Evolutionary conservation across 805 yeast species (phyloP).

Genomic region (Wickerhamiella nectarea): DNA sequence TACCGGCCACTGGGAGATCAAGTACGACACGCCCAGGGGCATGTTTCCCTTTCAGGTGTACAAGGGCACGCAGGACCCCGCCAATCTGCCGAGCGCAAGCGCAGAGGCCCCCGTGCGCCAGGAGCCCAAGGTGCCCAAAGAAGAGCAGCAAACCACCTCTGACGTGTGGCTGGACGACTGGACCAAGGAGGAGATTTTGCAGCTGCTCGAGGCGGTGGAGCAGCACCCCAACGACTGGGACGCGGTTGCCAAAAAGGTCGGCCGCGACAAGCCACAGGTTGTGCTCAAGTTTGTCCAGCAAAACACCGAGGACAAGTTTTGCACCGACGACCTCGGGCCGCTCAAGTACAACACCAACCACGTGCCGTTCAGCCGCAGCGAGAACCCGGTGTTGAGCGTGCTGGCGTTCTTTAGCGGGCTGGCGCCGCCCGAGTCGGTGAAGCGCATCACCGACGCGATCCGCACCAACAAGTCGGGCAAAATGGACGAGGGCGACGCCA

Average conservation of each 20-base stretch:
- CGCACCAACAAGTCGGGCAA: slow-evolving; percentile 28
- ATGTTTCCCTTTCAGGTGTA: slow-evolving; percentile 81
- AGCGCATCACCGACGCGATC: slow-evolving; percentile 48
- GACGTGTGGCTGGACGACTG: slow-evolving; percentile 32
- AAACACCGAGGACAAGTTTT: slow-evolving; percentile 60
- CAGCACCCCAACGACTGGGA: slow-evolving; percentile 66
- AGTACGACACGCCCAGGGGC: slow-evolving; percentile 82
- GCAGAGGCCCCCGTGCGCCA: background rate
- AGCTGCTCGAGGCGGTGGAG: slow-evolving; percentile 48
- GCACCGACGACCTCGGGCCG: slow-evolving; percentile 51
- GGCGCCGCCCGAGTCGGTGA: slow-evolving; percentile 76
- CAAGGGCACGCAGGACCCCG: slow-evolving; percentile 44
- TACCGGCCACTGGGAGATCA: slow-evolving; percentile 63
- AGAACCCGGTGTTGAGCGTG: slow-evolving; percentile 91
- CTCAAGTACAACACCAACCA: slow-evolving; percentile 62
- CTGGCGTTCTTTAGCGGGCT: slow-evolving; percentile 72
- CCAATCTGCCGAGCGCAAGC: slow-evolving; percentile 12
- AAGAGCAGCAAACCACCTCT: slow-evolving; percentile 12
- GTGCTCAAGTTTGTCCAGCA: slow-evolving; percentile 63
- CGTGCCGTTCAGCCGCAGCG: slow-evolving; percentile 70
- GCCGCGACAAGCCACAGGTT: slow-evolving; percentile 55
- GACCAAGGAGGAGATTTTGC: slow-evolving; percentile 50
- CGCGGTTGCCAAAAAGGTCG: slow-evolving; percentile 51
- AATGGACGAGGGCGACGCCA: slow-evolving; percentile 13
- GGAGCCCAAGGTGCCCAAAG: background rate